These are phyloP conservation scores for Russula vinacea DNA, from an alignment of 768 basidiomycete species.

Conservation along the genomic window DNA sequence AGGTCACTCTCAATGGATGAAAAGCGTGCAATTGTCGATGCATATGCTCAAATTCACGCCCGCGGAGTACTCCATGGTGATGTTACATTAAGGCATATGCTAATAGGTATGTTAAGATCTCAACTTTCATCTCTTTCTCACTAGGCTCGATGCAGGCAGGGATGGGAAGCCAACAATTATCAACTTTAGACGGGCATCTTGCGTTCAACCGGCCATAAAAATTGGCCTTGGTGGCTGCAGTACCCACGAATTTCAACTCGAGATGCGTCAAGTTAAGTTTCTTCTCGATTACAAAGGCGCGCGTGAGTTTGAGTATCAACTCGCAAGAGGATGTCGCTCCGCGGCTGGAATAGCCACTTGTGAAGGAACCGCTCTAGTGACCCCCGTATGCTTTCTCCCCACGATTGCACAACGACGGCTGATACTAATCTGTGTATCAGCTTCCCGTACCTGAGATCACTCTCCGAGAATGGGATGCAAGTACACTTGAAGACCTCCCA, in stretches of 20 bases:
- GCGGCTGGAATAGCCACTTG: not conserved
- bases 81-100: slow-evolving; percentile 43
- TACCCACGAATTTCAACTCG: slow-evolving; percentile 44
- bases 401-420: not conserved
- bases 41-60: slow-evolving; percentile 45
- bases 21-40: slow-evolving; percentile 51
- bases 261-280: slow-evolving; percentile 56
- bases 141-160: slow-evolving; percentile 33
- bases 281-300: slow-evolving; percentile 48
- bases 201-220: slow-evolving; percentile 31
- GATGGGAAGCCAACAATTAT: slow-evolving; percentile 46
- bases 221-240: slow-evolving; percentile 41
- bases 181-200: slow-evolving; percentile 49
- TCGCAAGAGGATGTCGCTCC: slow-evolving; percentile 7
- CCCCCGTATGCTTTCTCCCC: not conserved
- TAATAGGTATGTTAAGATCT: slow-evolving; percentile 38
- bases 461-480: slow-evolving; percentile 26
- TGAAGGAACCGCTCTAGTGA: not conserved
- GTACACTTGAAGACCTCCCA: slow-evolving; percentile 19
- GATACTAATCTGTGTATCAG: slow-evolving; percentile 14
- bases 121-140: not conserved
- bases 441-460: slow-evolving; percentile 19
- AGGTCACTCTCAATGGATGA: slow-evolving; percentile 51
- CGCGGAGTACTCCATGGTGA: slow-evolving; percentile 38
- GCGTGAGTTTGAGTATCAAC: slow-evolving; percentile 30